These are phyloP conservation scores for Stachybotrys elegans DNA, from an alignment of 2,329 filamentous ascomycete genomes.

Conservation along the genomic window DNA sequence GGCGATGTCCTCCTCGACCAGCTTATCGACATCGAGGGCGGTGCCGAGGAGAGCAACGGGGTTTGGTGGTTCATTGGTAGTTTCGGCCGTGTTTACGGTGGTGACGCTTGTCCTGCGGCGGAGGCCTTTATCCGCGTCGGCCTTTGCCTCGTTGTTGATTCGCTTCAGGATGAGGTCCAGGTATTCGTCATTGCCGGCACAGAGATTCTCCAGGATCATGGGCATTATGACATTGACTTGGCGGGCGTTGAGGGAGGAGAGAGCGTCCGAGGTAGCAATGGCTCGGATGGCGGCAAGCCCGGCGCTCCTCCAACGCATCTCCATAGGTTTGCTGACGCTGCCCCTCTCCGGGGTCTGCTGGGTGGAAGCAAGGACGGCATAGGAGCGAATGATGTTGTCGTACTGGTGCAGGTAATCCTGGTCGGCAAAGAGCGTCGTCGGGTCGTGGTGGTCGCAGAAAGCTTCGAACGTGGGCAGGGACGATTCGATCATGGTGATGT, in stretches of 20 bases:
- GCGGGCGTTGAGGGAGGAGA: conserved; percentile 68
- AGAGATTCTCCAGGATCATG: conserved; percentile 81
- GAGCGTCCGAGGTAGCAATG: conserved; percentile 72
- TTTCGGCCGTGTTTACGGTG: conserved; percentile 64
- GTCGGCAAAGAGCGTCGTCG: conserved; percentile 78
- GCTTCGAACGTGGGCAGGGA: conserved; percentile 81
- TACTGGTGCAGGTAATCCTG: conserved; percentile 79
- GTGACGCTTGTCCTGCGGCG: conserved; percentile 73
- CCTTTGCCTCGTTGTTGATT: conserved; percentile 62
- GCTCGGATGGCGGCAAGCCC: conserved; percentile 76
- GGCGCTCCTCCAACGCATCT: conserved; percentile 70
- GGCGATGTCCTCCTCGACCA: conserved; percentile 85
- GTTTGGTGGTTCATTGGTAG: conserved; percentile 58
- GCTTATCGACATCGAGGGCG: conserved; percentile 79
- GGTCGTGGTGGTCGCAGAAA: conserved; percentile 86
- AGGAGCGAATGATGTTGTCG: conserved; percentile 72
- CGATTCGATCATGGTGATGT: conserved; percentile 90
- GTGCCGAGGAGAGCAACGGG: conserved; percentile 72
- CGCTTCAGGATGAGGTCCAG: conserved; percentile 64
- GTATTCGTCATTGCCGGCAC: conserved; percentile 66
- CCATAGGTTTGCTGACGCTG: conserved; percentile 63
- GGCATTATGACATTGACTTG: conserved; percentile 78
- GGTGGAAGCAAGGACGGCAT: conserved; percentile 74
- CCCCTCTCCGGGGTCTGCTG: conserved; percentile 46
- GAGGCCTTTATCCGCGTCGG: conserved; percentile 57